Evolutionary conservation across 768 basidiomycete species (phyloP), one percentile per base, ranked within the genome.

Genomic region (Coprinopsis sp.): DNA sequence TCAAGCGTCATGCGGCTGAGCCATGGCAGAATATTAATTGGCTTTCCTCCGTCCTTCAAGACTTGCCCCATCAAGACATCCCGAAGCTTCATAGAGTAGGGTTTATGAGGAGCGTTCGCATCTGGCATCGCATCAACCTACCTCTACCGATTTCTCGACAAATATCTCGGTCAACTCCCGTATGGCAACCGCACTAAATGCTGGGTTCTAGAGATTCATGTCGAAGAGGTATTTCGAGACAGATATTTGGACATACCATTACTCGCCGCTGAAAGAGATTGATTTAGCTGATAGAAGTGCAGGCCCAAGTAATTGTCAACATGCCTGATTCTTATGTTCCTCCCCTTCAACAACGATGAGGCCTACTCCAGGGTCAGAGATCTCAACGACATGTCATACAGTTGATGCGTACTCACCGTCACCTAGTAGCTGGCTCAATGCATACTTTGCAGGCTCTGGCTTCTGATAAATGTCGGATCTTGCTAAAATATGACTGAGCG

Each of bases 1-100:
- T 90, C 89, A 4, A 90, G 69, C 3, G 87, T 86, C 25, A 76
- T 73, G 29, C 76, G 76, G 33, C 77, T 79, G 2, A 89, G 67
- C 79, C 81, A 88, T 1, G 71, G 65, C 29, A 84, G 64, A 2
- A 79, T 76, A 37, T 91, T 83, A 27, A 88, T 65, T 4, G 47
- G 62, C 2, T 36, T 43, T 31, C 46, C 63, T 19, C 57, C 56
- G 5, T 50, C 67, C 47, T 33, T 59, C 52, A 24, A 34, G 6
- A 71, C 58, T 54, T 74, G 65, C 1, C 56, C 36, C 0, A 51
- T 50, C 76, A 70, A 76, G n/a, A 73, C 54, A 50, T 79, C 77
- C 33, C 76, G 69, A 11, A 81, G 65, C 77, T 79, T 21, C 18
- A 33, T 8, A 8, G 8, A 7, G 23, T 11, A 33, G 6, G 12